Base-by-base conservation (phyloP, 176 grass and related monocot species). In the Cocos nucifera region DNA sequence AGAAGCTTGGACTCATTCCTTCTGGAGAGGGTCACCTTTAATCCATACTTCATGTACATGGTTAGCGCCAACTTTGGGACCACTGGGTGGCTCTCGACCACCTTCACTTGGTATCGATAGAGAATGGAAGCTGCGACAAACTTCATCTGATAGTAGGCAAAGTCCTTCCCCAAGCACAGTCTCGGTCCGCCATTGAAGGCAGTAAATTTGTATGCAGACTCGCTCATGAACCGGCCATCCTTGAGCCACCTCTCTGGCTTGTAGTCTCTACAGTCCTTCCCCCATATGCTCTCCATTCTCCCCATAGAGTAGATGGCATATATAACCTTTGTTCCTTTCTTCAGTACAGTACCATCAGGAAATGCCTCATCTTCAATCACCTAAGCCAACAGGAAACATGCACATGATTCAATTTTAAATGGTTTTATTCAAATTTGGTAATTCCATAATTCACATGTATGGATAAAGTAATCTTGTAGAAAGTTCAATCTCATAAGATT, bases 121-220 rank as follows among this genome's bases (percentile, higher is more conserved):
- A 96, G 80, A 61, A 96, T 82, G 73, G 91, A 81, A 3, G 91
- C 70, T 0, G 91, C 86, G 17, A 78, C 83, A 26, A 90, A 90
- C 69, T 96, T 96, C 91, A 96, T 96, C 76, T 96, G 91, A 77
- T 96, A 90, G 81, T 96, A 96, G 29, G 91, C 91, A 49, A 90
- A 96, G 68, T 96, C 91, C 79, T 90, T 87, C 25, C 91, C 91
- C 27, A 96, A 77, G 78, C 91, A 90, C 4, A 96, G 86, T 17
- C 91, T 83, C 0, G 86, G 91, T 0, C 91, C 91, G 25, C 86
- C 91, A 12, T 96, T 96, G 73, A 96, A 96, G 27, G 91, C 91
- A 49, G 91, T 77, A 77, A 96, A 96, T 76, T 85, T 96, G 70
- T 96, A 96, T 53, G 83, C 83, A 0, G 91, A 96, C 79, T 96